Evolutionary conservation across 495 filamentous ascomycete genomes (phyloP), one percentile per base, ranked within the genome.

Genomic region (Annulohypoxylon moriforme): DNA sequence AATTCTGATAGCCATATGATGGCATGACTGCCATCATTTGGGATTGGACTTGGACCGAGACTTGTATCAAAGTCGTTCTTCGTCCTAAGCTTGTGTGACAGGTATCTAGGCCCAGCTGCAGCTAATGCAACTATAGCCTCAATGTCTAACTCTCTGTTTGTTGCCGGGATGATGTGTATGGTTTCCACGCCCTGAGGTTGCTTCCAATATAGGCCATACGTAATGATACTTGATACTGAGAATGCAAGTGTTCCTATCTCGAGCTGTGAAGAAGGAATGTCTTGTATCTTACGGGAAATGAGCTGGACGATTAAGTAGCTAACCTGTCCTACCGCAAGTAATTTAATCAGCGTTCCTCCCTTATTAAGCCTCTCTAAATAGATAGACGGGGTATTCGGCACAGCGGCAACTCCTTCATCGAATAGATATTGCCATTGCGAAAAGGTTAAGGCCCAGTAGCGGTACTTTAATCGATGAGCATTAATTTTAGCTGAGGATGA

Each of bases 231-330:
- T n/a, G 24, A 38, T 38, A 56, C 31, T 10, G 52, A 56, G 16
- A 56, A 36, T 36, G 52, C 52, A 13, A 56, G 27, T 1, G 52
- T 56, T 16, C 13, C 52, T 34, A 56, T 56, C 31, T 56, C 52
- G 1, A 56, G 29, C 16, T 56, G 52, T 9, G 52, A 34, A 20
- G 31, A 34, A 16, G 52, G 52, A 10, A 56, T 29, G 6, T 24
- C 52, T 6, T 56, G 49, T 6, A 52, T 16, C 4, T 52, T 52
- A 24, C 49, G 49, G 24, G 49, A 16, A 16, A 52, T 52, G 8
- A 52, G 49, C 13, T 52, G 49, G 4, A 52, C 1, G 2, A 31
- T n/a, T 31, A 52, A 10, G 24, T 52, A 52, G 13, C 1, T 5
- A 11, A 52, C 49, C 24, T 52, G 49, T 4, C 24, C 7, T 2